phyloP scores from a whole-genome alignment of 2,329 filamentous ascomycete genomes.

The Ilyonectria mors-panacis region DNA sequence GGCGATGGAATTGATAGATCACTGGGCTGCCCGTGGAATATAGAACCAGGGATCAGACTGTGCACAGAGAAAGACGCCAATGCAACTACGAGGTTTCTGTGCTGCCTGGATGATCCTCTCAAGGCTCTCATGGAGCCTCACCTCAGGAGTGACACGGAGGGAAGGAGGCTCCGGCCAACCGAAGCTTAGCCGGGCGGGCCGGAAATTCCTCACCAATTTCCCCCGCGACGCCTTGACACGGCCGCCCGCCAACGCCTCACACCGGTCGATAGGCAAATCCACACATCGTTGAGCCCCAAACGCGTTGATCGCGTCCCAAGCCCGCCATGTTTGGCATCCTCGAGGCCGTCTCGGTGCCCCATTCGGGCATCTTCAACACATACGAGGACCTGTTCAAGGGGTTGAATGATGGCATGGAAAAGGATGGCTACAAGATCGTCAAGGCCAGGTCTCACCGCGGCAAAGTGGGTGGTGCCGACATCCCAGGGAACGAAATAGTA shows the following conservation, averaged over 20 bases:
- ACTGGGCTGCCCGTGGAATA: background rate
- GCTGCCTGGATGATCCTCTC: background rate
- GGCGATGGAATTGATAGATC: too few relatives aligned
- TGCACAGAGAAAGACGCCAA: background rate
- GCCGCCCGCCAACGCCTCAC: slow-evolving; percentile 45
- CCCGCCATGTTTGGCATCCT: slow-evolving; percentile 61
- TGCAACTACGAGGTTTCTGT: background rate
- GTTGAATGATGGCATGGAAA: slow-evolving; percentile 59
- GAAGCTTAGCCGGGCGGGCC: slow-evolving; percentile 42
- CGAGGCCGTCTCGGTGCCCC: slow-evolving; percentile 56
- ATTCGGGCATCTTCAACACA: slow-evolving; percentile 55
- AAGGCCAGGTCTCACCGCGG: slow-evolving; percentile 61
- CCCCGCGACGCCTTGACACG: slow-evolving; percentile 34
- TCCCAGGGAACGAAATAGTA: slow-evolving; percentile 60
- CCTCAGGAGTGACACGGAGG: background rate
- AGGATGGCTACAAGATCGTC: slow-evolving; percentile 63
- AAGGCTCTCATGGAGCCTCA: too few relatives aligned
- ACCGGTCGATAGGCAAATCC: slow-evolving; percentile 49
- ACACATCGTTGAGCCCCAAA: slow-evolving; percentile 48
- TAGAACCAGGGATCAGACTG: background rate
- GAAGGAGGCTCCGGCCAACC: slow-evolving; percentile 24
- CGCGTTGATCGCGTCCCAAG: slow-evolving; percentile 46
- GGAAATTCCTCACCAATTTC: slow-evolving; percentile 44
- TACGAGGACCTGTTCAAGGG: slow-evolving; percentile 60
- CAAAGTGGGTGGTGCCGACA: slow-evolving; percentile 57